Evolutionary conservation across 306 rosid species (phyloP), one percentile per base, ranked within the genome.

Genomic region (Cicer arietinum): DNA sequence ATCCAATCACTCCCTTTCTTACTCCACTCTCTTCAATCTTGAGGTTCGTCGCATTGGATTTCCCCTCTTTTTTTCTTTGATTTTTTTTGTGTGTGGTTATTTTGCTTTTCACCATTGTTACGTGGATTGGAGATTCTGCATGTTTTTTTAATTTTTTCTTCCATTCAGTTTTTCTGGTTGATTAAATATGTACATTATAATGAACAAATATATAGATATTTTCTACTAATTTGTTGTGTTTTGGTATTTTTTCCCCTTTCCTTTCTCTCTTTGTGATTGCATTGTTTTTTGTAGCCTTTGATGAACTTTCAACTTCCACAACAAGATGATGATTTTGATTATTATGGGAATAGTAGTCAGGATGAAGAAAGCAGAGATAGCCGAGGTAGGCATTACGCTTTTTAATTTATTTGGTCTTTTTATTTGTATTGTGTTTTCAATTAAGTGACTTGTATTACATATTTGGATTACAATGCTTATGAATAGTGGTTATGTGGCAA

Each of bases 261-360:
- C 17, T 66, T 18, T 18, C 37, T 30, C 17, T 46, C 13, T 5
- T 18, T 50, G 25, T 64, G n/a, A 52, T 65, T 77, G 77, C 80
- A 54, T 57, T n/a, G 11, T 50, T 65, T 65, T 63, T 39, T 37
- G 62, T 51, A 65, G 99, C 62, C 99, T 76, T 89, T 95, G 97
- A 76, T 92, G 91, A 95, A 85, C 88, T 95, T 86, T 82, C 98
- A 85, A 84, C 94, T 95, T 82, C 97, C 99, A 71, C 86, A 87
- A 76, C 88, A 89, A 52, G 96, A 88, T 84, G 97, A 90, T 88
- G 97, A 82, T 73, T 92, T 90, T 79, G 92, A 92, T 85, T 92
- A 95, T 79, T 90, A 90, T 81, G 99, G 86, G 42, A 90, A 92
- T 85, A 95, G 96, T 83, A 94, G 97, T 87, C 97, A 91, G 92